phyloP scores from a whole-genome alignment of 2,329 filamentous ascomycete genomes.

The Venturia carpophila region DNA sequence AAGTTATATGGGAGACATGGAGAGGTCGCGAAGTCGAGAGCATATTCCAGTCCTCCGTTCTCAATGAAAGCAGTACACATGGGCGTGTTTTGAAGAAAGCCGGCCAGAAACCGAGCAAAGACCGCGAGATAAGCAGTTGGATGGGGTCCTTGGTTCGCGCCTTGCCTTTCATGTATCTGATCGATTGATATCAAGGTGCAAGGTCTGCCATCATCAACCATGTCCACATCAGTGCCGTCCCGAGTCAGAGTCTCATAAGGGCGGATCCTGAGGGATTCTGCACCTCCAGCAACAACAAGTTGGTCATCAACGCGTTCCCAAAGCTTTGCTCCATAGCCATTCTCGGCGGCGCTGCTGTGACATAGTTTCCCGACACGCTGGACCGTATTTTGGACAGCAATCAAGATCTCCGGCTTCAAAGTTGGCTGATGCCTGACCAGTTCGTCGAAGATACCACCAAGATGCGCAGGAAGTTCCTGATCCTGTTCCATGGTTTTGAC shows the following conservation, averaged over 20 bases:
- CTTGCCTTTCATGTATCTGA: slow-evolving; percentile 42
- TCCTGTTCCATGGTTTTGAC: slow-evolving; percentile 74
- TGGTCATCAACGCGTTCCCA: slow-evolving; percentile 36
- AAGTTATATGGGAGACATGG: slow-evolving; percentile 57
- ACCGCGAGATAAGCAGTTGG: slow-evolving; percentile 66
- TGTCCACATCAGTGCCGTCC: slow-evolving; percentile 1
- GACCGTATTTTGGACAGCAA: slow-evolving; percentile 83
- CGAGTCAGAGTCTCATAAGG: background rate
- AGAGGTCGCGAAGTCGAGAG: slow-evolving; percentile 76
- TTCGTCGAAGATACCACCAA: slow-evolving; percentile 87
- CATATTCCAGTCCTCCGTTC: slow-evolving; percentile 69
- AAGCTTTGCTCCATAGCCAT: slow-evolving; percentile 72
- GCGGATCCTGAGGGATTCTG: background rate
- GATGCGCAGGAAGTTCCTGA: slow-evolving; percentile 58
- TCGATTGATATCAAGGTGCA: slow-evolving; percentile 26
- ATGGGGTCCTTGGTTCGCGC: slow-evolving; percentile 38
- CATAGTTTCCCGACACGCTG: slow-evolving; percentile 70
- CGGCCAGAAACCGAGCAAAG: slow-evolving; percentile 65
- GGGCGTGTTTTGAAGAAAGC: slow-evolving; percentile 66
- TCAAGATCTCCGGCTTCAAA: slow-evolving; percentile 70
- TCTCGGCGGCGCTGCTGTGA: slow-evolving; percentile 57
- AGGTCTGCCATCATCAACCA: background rate
- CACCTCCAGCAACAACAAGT: slow-evolving; percentile 14
- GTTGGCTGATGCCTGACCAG: slow-evolving; percentile 86
- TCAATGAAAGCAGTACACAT: slow-evolving; percentile 70